Evolutionary conservation across 352 stramenopile species (phyloP), one percentile per base, ranked within the genome.

Genomic region (Globisporangium lucens): DNA sequence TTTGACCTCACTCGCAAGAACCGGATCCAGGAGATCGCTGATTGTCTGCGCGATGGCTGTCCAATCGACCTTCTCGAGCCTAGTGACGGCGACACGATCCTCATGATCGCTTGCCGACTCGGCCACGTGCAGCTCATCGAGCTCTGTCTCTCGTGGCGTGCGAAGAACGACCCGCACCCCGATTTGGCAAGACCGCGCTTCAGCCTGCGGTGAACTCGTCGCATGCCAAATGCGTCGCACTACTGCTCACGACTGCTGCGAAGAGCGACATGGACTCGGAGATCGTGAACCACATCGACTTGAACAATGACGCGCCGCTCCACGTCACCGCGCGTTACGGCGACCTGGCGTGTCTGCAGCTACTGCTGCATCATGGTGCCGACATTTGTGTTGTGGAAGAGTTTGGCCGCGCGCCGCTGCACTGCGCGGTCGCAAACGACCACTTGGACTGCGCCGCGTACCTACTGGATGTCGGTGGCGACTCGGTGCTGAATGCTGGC

Each of bases 231-330:
- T 95, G 88, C 53, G 65, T 94, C 13, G 63, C 71, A 12, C 68
- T 92, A 10, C 67, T 95, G 17, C 74, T 95, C 22, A 75, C 74
- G 2, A 94, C 86, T 0, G 88, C 88, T 7, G 88, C 88, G 24
- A 90, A 90, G 29, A 95, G 88, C 58, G 82, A 93, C 5, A 94
- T 95, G 88, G 88, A 94, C 64, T 79, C 85, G 9, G 86, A 93
- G 65, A 94, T 95, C 49, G 88, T 94, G 6, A 95, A 94, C 59
- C 86, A 95, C 65, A 91, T 94, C 55, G 84, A 94, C 63, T 80
- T 83, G 8, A 83, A 82, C 46, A 94, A 89, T 35, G 83, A 95
- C 51, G 86, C 88, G 1, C 88, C 88, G 8, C 77, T 95, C 9
- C 88, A 95, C 57, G 85, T 95, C 27, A 86, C 88, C 22, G 84